These are phyloP conservation scores for Urtica urens DNA, from an alignment of 306 rosid genomes.

Conservation along the genomic window DNA sequence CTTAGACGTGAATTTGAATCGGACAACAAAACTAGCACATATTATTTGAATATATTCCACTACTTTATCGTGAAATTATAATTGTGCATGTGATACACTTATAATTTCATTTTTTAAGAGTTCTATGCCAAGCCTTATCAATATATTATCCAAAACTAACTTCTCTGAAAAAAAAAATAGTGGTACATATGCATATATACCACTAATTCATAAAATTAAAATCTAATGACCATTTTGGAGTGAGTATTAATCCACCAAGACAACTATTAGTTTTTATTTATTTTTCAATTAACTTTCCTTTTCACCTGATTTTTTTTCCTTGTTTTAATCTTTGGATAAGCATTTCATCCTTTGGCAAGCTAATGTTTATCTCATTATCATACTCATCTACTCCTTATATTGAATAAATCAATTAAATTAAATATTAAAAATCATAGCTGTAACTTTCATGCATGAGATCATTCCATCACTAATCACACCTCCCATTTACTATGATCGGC, in stretches of 20 bases:
- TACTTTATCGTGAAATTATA: no score
- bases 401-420: not conserved
- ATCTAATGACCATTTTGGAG: not conserved
- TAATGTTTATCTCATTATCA: not conserved
- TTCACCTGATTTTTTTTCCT: not conserved
- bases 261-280: not conserved
- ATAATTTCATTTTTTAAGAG: no score
- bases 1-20: no score
- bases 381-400: not conserved
- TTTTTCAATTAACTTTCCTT: not conserved
- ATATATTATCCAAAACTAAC: not conserved
- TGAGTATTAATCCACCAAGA: not conserved
- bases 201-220: not conserved
- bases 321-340: not conserved
- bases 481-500: constrained; percentile 1
- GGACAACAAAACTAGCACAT: no score
- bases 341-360: not conserved
- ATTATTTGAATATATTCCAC: no score
- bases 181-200: not conserved
- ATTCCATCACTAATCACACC: constrained; percentile 2
- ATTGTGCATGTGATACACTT: no score
- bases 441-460: constrained; percentile 3
- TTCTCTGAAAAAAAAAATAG: not conserved
- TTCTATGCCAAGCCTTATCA: no score
- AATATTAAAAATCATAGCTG: not conserved